Percentiles rank a stretch among this genome's conserved stretches.
These are phyloP conservation scores for Ceratocystis colombiana DNA, from an alignment of 2,329 filamentous ascomycete genomes.

Conservation along the genomic window DNA sequence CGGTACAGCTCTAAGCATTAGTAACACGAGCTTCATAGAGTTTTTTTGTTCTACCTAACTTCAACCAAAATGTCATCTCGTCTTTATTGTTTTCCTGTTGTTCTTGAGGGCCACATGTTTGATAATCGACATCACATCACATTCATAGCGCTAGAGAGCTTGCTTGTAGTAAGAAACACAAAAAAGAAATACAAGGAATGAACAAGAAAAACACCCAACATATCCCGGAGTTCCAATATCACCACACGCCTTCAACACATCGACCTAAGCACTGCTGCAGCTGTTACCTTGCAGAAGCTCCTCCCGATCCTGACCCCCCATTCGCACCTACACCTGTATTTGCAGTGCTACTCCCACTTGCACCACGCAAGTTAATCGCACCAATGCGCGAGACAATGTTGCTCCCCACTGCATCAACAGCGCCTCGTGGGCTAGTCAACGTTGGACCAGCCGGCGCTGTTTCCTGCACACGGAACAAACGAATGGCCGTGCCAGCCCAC, in stretches of 20 bases:
- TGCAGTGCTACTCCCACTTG: slow-evolving; percentile 19
- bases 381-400: slow-evolving; percentile 82
- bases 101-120: background rate
- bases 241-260: background rate
- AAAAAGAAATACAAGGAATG: slow-evolving; percentile 7
- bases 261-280: background rate
- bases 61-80: too few species aligned
- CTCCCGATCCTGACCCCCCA: slow-evolving; percentile 3
- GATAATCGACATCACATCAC: background rate
- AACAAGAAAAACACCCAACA: background rate
- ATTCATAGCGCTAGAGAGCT: slow-evolving; percentile 7
- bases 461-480: slow-evolving; percentile 82
- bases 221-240: background rate
- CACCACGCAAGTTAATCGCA: slow-evolving; percentile 59
- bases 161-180: background rate
- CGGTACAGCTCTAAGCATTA: background rate
- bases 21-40: background rate
- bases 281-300: background rate
- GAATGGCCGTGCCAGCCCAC: slow-evolving; percentile 85
- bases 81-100: background rate
- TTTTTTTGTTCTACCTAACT: too few species aligned
- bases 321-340: background rate
- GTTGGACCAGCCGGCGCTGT: slow-evolving; percentile 69
- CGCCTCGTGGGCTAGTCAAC: slow-evolving; percentile 73
- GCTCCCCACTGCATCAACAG: slow-evolving; percentile 85